Evolutionary conservation across 2,329 filamentous ascomycete genomes (phyloP).

Genomic region (Emericellopsis cladophorae): DNA sequence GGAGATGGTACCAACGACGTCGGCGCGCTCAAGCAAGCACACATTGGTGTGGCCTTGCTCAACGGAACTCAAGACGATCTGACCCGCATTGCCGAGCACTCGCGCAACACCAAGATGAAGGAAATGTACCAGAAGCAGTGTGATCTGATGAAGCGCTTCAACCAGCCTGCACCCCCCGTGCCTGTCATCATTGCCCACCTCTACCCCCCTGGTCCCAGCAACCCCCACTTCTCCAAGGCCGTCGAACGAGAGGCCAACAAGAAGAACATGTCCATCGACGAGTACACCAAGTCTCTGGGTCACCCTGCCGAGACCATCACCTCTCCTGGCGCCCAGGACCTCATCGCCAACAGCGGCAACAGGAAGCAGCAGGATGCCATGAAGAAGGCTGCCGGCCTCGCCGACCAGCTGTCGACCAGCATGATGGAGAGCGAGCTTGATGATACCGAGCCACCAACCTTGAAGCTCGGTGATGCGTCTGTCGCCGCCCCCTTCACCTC

Average conservation of each 20-base stretch:
- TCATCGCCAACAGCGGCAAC: constrained; percentile 26
- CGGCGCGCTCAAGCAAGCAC: constrained; percentile 92
- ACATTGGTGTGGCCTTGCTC: constrained; percentile 89
- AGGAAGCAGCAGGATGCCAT: constrained; percentile 46
- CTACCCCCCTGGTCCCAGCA: constrained; percentile 79
- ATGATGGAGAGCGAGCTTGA: constrained; percentile 88
- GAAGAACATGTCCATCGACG: constrained; percentile 56
- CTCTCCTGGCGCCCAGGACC: constrained; percentile 50
- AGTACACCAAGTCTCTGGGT: constrained; percentile 40
- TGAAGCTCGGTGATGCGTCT: constrained; percentile 94
- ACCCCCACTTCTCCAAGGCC: constrained; percentile 90
- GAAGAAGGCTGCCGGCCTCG: constrained; percentile 63
- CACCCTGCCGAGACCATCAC: constrained; percentile 50
- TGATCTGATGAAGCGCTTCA: constrained; percentile 85
- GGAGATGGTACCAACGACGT: constrained; percentile 98
- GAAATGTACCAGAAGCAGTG: constrained; percentile 96
- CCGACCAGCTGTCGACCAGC: constrained; percentile 71
- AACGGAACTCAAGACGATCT: constrained; percentile 91
- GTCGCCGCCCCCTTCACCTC: constrained; percentile 96
- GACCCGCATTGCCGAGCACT: constrained; percentile 82
- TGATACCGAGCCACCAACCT: constrained; percentile 81
- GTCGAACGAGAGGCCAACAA: constrained; percentile 73
- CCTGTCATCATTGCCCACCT: constrained; percentile 87
- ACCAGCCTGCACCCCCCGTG: constrained; percentile 83
- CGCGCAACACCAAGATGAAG: constrained; percentile 94